These are phyloP conservation scores for Arthroderma sp. DNA, from an alignment of 2,329 filamentous ascomycete species.

Conservation along the genomic window DNA sequence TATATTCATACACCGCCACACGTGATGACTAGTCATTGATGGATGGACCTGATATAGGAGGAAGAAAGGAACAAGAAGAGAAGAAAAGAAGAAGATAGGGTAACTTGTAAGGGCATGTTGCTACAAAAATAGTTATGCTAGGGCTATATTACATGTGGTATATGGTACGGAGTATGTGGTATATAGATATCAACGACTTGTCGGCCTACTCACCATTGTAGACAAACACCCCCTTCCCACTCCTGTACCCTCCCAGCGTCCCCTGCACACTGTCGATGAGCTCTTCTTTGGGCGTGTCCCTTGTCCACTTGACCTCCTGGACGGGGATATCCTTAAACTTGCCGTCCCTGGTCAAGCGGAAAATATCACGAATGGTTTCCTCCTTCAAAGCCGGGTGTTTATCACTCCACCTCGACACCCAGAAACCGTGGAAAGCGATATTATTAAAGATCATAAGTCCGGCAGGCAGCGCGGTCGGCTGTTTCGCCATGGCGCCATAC, in stretches of 20 bases:
- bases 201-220: conserved; percentile 48
- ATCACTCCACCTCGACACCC: conserved; percentile 84
- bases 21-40: no score
- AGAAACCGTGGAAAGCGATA: conserved; percentile 80
- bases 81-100: no score
- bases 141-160: no score
- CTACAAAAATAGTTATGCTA: no score
- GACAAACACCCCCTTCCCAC: conserved; percentile 81
- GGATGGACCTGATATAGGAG: no score
- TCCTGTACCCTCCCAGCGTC: conserved; percentile 70
- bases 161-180: no score
- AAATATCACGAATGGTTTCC: conserved; percentile 70
- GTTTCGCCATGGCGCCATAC: conserved; percentile 88
- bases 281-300: conserved; percentile 59
- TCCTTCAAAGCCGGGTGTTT: conserved; percentile 60
- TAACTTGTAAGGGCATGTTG: no score
- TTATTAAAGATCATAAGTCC: conserved; percentile 89
- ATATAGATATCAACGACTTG: no score
- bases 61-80: no score
- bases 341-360: conserved; percentile 60
- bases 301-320: conserved; percentile 71
- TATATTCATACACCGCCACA: no score
- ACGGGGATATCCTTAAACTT: conserved; percentile 74
- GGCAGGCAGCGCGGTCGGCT: conserved; percentile 70
- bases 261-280: conserved; percentile 66